phyloP scores from a whole-genome alignment of 2,329 filamentous ascomycete species.

The Aureobasidium sp. region DNA sequence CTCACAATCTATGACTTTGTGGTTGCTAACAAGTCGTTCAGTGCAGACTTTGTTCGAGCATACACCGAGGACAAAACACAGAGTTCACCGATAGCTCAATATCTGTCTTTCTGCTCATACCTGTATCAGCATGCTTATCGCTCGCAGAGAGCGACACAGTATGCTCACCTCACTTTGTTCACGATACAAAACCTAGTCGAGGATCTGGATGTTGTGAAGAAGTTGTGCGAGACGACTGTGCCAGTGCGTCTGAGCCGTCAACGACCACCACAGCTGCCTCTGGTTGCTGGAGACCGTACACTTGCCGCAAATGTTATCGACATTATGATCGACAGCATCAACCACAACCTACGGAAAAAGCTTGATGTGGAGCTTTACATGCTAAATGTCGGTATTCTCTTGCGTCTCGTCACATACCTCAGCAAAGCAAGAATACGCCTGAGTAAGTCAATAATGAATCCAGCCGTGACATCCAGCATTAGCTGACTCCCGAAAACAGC shows the following conservation, averaged over 20 bases:
- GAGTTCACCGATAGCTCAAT: constrained; percentile 70
- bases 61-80: constrained; percentile 54
- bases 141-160: constrained; percentile 68
- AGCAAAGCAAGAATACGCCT: constrained; percentile 76
- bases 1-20: constrained; percentile 88
- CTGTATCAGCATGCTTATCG: constrained; percentile 88
- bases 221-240: constrained; percentile 71
- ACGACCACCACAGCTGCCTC: constrained; percentile 74
- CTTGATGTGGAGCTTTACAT: constrained; percentile 82
- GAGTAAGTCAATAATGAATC: constrained; percentile 22
- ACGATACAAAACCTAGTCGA: constrained; percentile 81
- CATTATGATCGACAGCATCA: constrained; percentile 81
- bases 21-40: constrained; percentile 92
- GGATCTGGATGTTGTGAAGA: constrained; percentile 73
- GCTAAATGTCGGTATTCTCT: constrained; percentile 72
- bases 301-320: constrained; percentile 74
- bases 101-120: constrained; percentile 86
- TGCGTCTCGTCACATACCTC: constrained; percentile 77
- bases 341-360: constrained; percentile 81
- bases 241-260: constrained; percentile 82
- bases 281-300: constrained; percentile 64
- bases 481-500: constrained; percentile 23
- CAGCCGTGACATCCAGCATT: not conserved
- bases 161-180: constrained; percentile 79
- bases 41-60: constrained; percentile 64